Conservation (phyloP, 495 filamentous ascomycete species). For the Aspergillus hancockii region DNA sequence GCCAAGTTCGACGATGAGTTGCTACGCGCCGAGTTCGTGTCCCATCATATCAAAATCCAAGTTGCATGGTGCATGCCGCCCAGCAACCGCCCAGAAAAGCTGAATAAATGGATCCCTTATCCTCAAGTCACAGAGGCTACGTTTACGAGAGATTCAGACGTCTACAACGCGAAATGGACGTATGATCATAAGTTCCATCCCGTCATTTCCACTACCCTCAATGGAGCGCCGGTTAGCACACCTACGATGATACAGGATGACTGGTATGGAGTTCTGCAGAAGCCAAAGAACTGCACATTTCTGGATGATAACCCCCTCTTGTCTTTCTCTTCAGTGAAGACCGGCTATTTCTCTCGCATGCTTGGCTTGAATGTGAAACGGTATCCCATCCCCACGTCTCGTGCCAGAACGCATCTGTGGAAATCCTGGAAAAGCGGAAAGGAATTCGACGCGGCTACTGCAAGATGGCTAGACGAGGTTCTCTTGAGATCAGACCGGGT, state of each 20-base stretch:
- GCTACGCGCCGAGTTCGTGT: slow-evolving; percentile 54
- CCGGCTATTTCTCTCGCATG: slow-evolving; percentile 43
- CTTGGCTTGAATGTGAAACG: slow-evolving; percentile 48
- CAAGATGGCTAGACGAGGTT: slow-evolving; percentile 62
- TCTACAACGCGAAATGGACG: slow-evolving; percentile 53
- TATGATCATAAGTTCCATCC: slow-evolving; percentile 66
- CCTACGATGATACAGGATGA: slow-evolving; percentile 59
- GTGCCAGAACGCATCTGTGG: slow-evolving; percentile 60
- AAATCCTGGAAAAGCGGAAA: slow-evolving; percentile 59
- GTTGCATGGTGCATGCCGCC: slow-evolving; percentile 60
- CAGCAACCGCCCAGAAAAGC: slow-evolving; percentile 45
- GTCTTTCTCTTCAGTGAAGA: slow-evolving; percentile 45
- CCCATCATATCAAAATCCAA: slow-evolving; percentile 52
- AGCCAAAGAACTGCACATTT: slow-evolving; percentile 55
- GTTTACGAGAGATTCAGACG: slow-evolving; percentile 49
- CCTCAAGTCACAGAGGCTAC: slow-evolving; percentile 58
- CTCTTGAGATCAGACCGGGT: slow-evolving; percentile 55
- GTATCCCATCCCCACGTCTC: slow-evolving; percentile 55
- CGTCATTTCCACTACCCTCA: slow-evolving; percentile 55
- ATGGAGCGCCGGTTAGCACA: slow-evolving; percentile 50
- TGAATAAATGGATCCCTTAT: slow-evolving; percentile 61
- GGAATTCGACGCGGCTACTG: slow-evolving; percentile 59
- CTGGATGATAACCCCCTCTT: slow-evolving; percentile 57
- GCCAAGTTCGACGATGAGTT: slow-evolving; percentile 56
- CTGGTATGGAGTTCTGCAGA: slow-evolving; percentile 54